Evolutionary conservation across 2,329 filamentous ascomycete genomes (phyloP).

Genomic region (Cladobotryum mycophilum): DNA sequence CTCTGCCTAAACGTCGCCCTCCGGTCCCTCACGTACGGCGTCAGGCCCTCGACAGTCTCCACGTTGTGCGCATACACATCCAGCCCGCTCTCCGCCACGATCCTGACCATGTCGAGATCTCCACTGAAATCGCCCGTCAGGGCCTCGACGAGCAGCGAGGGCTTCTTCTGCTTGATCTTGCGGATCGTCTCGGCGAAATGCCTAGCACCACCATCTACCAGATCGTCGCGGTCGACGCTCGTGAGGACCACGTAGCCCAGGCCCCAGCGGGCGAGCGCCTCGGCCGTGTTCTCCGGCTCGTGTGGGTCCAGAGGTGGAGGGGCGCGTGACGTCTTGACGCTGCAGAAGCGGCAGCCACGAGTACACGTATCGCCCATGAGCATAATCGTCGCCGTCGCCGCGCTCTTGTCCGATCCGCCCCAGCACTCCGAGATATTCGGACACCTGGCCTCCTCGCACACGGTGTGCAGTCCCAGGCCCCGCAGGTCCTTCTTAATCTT

Average conservation of each 20-base stretch:
- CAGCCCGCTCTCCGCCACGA: conserved; percentile 80
- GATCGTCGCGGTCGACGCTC: conserved; percentile 86
- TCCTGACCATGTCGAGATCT: conserved; percentile 75
- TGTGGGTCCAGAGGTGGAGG: conserved; percentile 83
- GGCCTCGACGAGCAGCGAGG: conserved; percentile 72
- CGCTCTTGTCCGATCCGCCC: conserved; percentile 82
- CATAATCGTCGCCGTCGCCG: conserved; percentile 98
- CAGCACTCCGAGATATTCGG: conserved; percentile 98
- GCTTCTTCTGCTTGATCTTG: conserved; percentile 81
- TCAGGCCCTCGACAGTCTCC: conserved; percentile 88
- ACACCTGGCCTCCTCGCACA: conserved; percentile 95
- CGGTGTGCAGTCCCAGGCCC: conserved; percentile 84
- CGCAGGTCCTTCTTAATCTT: conserved; percentile 91
- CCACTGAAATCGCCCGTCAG: conserved; percentile 84
- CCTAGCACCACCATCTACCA: conserved; percentile 77
- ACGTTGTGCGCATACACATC: conserved; percentile 98
- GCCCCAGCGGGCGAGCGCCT: conserved; percentile 88
- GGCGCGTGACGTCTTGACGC: conserved; percentile 78
- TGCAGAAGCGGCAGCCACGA: conserved; percentile 92
- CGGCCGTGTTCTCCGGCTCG: conserved; percentile 93
- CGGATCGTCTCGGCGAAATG: conserved; percentile 94
- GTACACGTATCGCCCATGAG: conserved; percentile 99
- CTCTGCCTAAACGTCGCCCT: conserved; percentile 86
- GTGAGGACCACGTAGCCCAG: conserved; percentile 94
- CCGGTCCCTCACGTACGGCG: conserved; percentile 82